Base-by-base conservation (phyloP, 1,139 yeast species). In the Yamadazyma triangularis region DNA sequence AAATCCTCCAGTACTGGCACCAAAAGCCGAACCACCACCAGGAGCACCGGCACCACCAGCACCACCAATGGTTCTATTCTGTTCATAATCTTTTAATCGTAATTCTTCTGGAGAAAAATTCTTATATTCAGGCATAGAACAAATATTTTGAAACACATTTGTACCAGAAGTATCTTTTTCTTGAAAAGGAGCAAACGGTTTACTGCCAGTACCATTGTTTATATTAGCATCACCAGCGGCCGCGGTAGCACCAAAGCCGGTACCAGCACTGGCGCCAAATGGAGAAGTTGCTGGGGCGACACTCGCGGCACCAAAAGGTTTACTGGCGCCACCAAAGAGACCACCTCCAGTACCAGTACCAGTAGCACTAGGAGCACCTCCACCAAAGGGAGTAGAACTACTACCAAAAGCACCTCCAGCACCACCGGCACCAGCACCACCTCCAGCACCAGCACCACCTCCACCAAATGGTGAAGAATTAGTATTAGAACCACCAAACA, bases 41-140 rank as follows among this genome's bases (percentile, higher is more conserved):
- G 48, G 38, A 28, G 40, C 32, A 12, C 53, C 51, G 9, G 52
- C 35, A 15, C 42, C 38, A 4, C 48, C 45, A 11, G 51, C 50
- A 2, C 51, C 52, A n/a, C 82, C 84, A 42, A 48, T 77, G 34
- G 79, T 73, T 44, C 94, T 70, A 39, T 77, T 77, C 40, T 79
- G 86, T 48, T 79, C 78, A 53, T 91, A 91, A 59, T 91, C 99
- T 56, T 84, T 91, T 45, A 75, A 64, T 54, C 99, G 73, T 57
- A 91, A 71, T 55, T 91, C 98, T 56, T 89, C 96, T 48, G 81
- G 75, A 1, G 95, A 84, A 48, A 61, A 85, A 48, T 79, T 79
- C 44, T 73, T 70, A 54, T 91, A 91, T 50, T 87, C 95, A 10
- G 95, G 95, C 97, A 91, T 89, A 25, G 86, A 74, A 13, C 84